A percentile compares a stretch with the other conserved stretches of the same genome.
Evolutionary conservation across 352 stramenopile genomes (phyloP).

Genomic region (Globisporangium splendens): DNA sequence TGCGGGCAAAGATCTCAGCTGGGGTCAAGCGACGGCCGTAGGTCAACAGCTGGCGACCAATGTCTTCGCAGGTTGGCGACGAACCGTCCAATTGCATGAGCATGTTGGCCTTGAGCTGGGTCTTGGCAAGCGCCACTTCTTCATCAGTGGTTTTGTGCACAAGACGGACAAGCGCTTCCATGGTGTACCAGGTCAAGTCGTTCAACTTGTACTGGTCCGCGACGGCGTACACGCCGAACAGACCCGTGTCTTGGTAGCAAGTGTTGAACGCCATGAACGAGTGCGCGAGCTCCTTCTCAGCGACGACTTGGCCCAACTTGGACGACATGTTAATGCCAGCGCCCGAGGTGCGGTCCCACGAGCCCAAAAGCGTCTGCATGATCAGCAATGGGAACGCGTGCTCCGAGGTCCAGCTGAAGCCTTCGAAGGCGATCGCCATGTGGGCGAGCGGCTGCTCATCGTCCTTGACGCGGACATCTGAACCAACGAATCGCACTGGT

Average conservation of each 20-base stretch:
- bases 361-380: constrained; percentile 94
- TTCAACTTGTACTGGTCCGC: constrained; percentile 94
- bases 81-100: constrained; percentile 99
- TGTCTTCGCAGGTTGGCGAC: constrained; percentile 98
- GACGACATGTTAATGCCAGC: constrained; percentile 94
- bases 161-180: constrained; percentile 94
- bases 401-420: constrained; percentile 97
- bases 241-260: constrained; percentile 99
- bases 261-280: constrained; percentile 99
- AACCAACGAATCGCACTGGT: constrained; percentile 84
- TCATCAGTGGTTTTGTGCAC: constrained; percentile 96
- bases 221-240: constrained; percentile 99
- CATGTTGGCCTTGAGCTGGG: constrained; percentile 99
- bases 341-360: constrained; percentile 90
- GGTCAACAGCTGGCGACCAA: constrained; percentile 98
- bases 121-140: constrained; percentile 97
- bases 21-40: constrained; percentile 96
- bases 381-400: constrained; percentile 99
- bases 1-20: constrained; percentile 98
- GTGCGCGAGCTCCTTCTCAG: constrained; percentile 95
- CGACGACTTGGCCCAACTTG: constrained; percentile 95
- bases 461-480: constrained; percentile 91
- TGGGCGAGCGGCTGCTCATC: constrained; percentile 89
- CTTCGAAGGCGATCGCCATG: constrained; percentile 97
- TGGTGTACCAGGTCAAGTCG: constrained; percentile 93